phyloP scores from a whole-genome alignment of 495 filamentous ascomycete species.

The Parathielavia appendiculata region DNA sequence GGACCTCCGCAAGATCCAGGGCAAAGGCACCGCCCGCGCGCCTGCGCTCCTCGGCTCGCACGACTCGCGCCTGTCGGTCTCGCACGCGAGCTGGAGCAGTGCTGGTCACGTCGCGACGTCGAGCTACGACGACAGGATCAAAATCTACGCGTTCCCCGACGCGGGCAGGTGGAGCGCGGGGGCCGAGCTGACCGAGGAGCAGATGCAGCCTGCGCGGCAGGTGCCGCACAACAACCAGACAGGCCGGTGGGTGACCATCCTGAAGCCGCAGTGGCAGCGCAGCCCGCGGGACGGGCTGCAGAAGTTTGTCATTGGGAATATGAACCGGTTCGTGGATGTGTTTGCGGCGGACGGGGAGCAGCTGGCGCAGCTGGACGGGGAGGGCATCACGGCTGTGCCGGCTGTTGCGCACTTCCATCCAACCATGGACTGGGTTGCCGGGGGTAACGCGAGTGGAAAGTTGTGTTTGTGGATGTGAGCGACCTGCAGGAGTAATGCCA shows the following conservation, averaged over 20 bases:
- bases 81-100: conserved; percentile 80
- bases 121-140: conserved; percentile 91
- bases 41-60: conserved; percentile 77
- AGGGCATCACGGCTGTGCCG: conserved; percentile 89
- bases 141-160: conserved; percentile 73
- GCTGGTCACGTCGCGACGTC: conserved; percentile 82
- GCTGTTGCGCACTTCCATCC: conserved; percentile 89
- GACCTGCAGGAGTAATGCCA: neutral
- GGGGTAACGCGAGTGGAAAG: conserved; percentile 89
- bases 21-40: conserved; percentile 43
- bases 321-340: conserved; percentile 95
- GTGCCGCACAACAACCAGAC: conserved; percentile 95
- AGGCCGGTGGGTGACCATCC: conserved; percentile 67
- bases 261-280: conserved; percentile 89
- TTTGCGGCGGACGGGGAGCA: conserved; percentile 77
- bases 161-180: conserved; percentile 61
- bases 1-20: conserved; percentile 78
- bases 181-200: conserved; percentile 50
- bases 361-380: conserved; percentile 81
- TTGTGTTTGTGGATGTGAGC: conserved; percentile 80
- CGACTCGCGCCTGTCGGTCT: conserved; percentile 75
- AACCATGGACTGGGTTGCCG: conserved; percentile 83
- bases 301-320: conserved; percentile 89
- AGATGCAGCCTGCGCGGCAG: conserved; percentile 62
- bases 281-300: conserved; percentile 70